Conservation (phyloP, 2,329 filamentous ascomycete species). For the Hymenoscyphus infarciens region DNA sequence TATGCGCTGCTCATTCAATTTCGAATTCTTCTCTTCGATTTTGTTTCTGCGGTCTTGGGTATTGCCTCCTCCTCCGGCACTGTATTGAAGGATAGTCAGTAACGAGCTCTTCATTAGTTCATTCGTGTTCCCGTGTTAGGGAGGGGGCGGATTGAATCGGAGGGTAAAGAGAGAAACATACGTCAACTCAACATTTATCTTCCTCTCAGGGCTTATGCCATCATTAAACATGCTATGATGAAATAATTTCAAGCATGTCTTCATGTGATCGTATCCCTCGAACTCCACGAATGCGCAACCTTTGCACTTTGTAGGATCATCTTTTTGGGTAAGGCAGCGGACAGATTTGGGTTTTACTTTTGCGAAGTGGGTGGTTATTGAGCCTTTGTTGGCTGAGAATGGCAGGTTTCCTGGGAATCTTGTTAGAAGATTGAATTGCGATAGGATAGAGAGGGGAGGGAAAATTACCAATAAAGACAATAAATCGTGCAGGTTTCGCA, state of each 20-base stretch:
- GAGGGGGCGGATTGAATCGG: not conserved
- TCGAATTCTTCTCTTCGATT: conserved; percentile 81
- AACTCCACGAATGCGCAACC: conserved; percentile 91
- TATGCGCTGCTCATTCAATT: conserved; percentile 60
- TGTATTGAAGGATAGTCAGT: conserved; percentile 34
- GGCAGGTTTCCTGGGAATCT: conserved; percentile 71
- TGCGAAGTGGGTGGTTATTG: conserved; percentile 72
- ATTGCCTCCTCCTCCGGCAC: conserved; percentile 82
- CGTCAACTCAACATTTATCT: conserved; percentile 92
- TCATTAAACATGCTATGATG: conserved; percentile 77
- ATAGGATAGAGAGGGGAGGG: not conserved
- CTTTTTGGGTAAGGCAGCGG: conserved; percentile 69
- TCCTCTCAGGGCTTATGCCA: conserved; percentile 53
- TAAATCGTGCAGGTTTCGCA: conserved; percentile 53
- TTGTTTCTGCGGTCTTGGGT: conserved; percentile 68
- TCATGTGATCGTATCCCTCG: conserved; percentile 80
- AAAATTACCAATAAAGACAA: conserved; percentile 67
- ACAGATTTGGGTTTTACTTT: conserved; percentile 67
- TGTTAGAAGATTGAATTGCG: not conserved
- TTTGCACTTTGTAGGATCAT: conserved; percentile 59
- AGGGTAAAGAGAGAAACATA: conserved; percentile 42
- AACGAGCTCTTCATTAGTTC: not conserved
- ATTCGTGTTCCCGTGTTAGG: not conserved
- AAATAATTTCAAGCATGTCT: conserved; percentile 85
- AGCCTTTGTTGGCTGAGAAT: conserved; percentile 69